Evolutionary conservation across 805 yeast genomes (phyloP).

Genomic region (Ogataea sp.): DNA sequence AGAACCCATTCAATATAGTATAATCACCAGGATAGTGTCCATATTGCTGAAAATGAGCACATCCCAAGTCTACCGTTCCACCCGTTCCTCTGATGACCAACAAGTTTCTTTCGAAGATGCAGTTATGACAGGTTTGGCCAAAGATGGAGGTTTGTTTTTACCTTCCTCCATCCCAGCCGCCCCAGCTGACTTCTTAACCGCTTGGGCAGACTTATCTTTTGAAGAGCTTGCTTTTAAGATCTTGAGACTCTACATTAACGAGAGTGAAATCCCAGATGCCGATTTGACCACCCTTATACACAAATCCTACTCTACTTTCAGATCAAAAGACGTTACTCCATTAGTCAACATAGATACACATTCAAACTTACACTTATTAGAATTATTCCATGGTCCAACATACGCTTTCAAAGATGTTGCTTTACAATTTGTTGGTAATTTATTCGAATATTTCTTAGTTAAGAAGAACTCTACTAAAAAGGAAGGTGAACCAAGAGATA

Average conservation of each 20-base stretch:
- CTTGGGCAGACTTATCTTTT: slow-evolving; percentile 73
- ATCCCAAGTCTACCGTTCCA: slow-evolving; percentile 68
- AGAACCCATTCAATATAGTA: no score
- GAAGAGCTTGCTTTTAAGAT: slow-evolving; percentile 83
- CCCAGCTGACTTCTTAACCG: slow-evolving; percentile 39
- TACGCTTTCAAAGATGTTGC: slow-evolving; percentile 99
- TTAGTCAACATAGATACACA: slow-evolving; percentile 44
- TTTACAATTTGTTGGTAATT: slow-evolving; percentile 92
- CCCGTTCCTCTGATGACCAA: slow-evolving; percentile 52
- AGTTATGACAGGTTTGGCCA: slow-evolving; percentile 84
- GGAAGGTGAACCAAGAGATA: slow-evolving; percentile 53
- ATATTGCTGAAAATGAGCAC: slow-evolving; percentile 4
- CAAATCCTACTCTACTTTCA: slow-evolving; percentile 84
- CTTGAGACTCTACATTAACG: slow-evolving; percentile 67
- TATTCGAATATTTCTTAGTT: slow-evolving; percentile 84
- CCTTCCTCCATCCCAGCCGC: slow-evolving; percentile 77
- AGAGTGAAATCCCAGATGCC: slow-evolving; percentile 60
- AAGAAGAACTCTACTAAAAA: slow-evolving; percentile 55
- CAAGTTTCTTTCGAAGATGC: slow-evolving; percentile 69
- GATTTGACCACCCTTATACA: slow-evolving; percentile 58
- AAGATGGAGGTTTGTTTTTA: slow-evolving; percentile 92
- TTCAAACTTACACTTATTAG: slow-evolving; percentile 66
- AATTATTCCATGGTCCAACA: slow-evolving; percentile 98
- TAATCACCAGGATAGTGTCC: no score
- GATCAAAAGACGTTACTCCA: slow-evolving; percentile 86